Base-by-base conservation (phyloP, 2,329 filamentous ascomycete genomes). In the Chrysoporthe austroafricana region DNA sequence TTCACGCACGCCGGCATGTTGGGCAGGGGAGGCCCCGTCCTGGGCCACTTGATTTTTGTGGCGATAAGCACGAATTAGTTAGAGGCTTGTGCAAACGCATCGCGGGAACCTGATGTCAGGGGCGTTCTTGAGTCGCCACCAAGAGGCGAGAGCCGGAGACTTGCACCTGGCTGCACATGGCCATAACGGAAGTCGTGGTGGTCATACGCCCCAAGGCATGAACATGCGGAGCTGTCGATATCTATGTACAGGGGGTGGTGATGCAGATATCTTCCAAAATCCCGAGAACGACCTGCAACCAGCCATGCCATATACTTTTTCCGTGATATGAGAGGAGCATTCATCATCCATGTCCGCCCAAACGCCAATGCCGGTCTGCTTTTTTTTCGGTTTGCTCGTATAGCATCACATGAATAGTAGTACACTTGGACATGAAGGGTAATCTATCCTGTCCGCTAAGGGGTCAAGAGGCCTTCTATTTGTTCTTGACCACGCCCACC, bases 401-500 rank as follows among this genome's bases (percentile, higher is more conserved):
- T 32, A 44, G 66, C 66, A 60, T 43, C 36, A 54, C 21, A 60
- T 64, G 42, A 56, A 26, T 70, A 58, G 60, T 70, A 65, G 43
- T 70, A 70, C 69, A 70, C 18, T 43, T 13, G 36, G 50, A 66
- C 26, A 58, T 46, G 54, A 59, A 60, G 58, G 26, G 43, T 46
- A 36, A 11, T 26, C 13, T 58, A 54, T 60, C 34, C 57, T 26
- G 44, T 58, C 60, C 52, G 42, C 34, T 14, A 26, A n/a, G 44
- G 5, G 8, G 18, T 62, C 48, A 34, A 32, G 46, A 32, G 21
- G 34, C 39, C 46, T 34, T 57, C 64, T 81, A 83, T 74, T 79
- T 78, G 83, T 96, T 97, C 87, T 96, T 97, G 72, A 97, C 94
- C 67, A 97, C 94, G 77, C 95, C 94, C 71, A 98, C 95, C 87